Percentiles rank a stretch among this genome's conserved stretches.
Conservation (phyloP, 2,329 filamentous ascomycete species). For the Akanthomyces dipterigenus region DNA sequence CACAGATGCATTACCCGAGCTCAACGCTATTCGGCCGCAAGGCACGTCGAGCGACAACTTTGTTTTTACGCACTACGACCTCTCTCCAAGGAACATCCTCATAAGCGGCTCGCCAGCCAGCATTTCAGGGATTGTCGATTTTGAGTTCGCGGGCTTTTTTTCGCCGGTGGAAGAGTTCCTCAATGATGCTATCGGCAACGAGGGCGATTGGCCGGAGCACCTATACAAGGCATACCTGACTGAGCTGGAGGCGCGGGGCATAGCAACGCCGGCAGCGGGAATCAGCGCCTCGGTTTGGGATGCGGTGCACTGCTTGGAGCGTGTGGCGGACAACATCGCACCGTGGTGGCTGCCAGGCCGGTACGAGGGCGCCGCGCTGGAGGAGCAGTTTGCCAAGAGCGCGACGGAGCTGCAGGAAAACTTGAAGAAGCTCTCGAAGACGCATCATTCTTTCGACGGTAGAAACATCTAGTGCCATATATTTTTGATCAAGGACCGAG, state of each 20-base stretch:
- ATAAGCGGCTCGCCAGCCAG: slow-evolving; percentile 10
- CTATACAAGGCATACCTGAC: slow-evolving; percentile 1
- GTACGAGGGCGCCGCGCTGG: background rate
- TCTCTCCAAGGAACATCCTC: slow-evolving; percentile 19
- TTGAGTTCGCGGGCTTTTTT: slow-evolving; percentile 21
- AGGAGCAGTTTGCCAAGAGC: background rate
- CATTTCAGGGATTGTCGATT: slow-evolving; percentile 19
- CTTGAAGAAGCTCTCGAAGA: background rate
- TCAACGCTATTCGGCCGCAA: background rate
- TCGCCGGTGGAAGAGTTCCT: slow-evolving; percentile 17
- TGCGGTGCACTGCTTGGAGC: background rate
- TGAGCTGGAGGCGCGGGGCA: background rate
- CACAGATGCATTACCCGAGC: slow-evolving; percentile 10
- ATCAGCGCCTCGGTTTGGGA: slow-evolving; percentile 3
- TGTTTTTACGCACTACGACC: slow-evolving; percentile 19
- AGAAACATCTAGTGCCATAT: too few species aligned
- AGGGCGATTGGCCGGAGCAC: slow-evolving; percentile 5
- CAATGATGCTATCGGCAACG: slow-evolving; percentile 9
- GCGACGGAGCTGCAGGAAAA: background rate
- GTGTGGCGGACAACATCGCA: slow-evolving; percentile 9
- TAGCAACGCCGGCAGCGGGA: slow-evolving; percentile 1
- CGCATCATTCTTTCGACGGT: too few species aligned
- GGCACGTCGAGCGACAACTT: background rate
- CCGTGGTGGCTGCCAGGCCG: slow-evolving; percentile 13
- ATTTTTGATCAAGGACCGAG: background rate